Evolutionary conservation across 305 asterid genomes (phyloP).

Genomic region (Solanum hybrid): DNA sequence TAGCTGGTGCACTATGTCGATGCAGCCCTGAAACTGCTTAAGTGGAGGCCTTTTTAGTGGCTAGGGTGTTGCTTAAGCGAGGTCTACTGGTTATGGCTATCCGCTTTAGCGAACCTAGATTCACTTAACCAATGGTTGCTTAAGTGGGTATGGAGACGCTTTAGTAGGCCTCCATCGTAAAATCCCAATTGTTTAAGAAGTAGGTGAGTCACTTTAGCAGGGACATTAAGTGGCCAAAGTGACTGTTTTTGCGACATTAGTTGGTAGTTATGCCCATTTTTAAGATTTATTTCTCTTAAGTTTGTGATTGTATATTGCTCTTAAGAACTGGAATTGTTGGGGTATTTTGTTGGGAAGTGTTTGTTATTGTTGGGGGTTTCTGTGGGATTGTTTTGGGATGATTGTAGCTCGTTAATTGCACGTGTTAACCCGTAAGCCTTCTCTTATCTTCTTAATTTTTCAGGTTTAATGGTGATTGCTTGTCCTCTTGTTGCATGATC

Average conservation of each 20-base stretch:
- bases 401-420: too few relatives aligned
- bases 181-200: not conserved
- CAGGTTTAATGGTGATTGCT: too few relatives aligned
- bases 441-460: too few relatives aligned
- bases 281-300: not conserved
- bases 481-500: not conserved
- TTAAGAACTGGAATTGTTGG: not conserved
- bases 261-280: not conserved
- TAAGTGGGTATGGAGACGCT: not conserved
- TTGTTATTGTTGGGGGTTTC: not conserved
- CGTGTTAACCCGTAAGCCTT: not conserved
- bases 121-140: not conserved
- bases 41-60: not conserved
- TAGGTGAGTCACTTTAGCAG: not conserved
- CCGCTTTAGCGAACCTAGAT: not conserved
- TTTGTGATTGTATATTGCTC: not conserved
- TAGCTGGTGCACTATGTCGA: not conserved
- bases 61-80: not conserved
- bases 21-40: not conserved
- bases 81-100: not conserved
- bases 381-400: not conserved
- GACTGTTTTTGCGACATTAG: not conserved
- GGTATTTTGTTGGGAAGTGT: too few relatives aligned
- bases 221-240: not conserved
- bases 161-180: not conserved